Percentiles rank a stretch among this genome's conserved stretches.
Evolutionary conservation across 192 early-diverging fungal genomes (phyloP).

Genomic region (Rhizophagus sp.): DNA sequence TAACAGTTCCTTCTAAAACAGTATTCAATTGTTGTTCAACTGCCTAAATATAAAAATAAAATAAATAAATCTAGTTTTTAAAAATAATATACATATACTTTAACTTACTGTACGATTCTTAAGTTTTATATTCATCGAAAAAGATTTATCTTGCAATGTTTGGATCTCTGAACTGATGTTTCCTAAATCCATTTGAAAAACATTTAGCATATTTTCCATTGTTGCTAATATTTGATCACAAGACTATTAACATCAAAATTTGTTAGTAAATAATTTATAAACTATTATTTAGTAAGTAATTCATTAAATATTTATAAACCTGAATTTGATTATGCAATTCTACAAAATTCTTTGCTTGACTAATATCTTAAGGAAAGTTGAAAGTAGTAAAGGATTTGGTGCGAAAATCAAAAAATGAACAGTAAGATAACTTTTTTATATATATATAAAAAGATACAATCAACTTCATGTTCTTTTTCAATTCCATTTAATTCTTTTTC

Average conservation of each 20-base stretch:
- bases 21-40: conserved; percentile 72
- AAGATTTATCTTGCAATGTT: conserved; percentile 79
- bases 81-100: conserved; percentile 25
- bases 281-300: not conserved
- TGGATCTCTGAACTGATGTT: conserved; percentile 88
- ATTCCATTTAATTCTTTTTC: conserved; percentile 70
- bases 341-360: conserved; percentile 59
- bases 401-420: not conserved
- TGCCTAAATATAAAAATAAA: conserved; percentile 34
- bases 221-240: conserved; percentile 78
- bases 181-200: conserved; percentile 87
- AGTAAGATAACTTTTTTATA: not conserved
- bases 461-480: conserved; percentile 68
- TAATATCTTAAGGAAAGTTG: conserved; percentile 45
- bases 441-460: conserved; percentile 47
- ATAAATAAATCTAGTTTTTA: not conserved
- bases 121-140: conserved; percentile 76
- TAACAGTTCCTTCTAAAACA: conserved; percentile 84
- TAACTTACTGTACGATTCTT: conserved; percentile 76
- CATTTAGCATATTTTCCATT: conserved; percentile 84
- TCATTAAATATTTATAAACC: conserved; percentile 37
- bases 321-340: conserved; percentile 66
- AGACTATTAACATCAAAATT: conserved; percentile 33
- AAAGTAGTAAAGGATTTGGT: not conserved
- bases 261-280: conserved; percentile 12